Base-by-base conservation (phyloP, 2,329 filamentous ascomycete species). In the Rutstroemia sp. region DNA sequence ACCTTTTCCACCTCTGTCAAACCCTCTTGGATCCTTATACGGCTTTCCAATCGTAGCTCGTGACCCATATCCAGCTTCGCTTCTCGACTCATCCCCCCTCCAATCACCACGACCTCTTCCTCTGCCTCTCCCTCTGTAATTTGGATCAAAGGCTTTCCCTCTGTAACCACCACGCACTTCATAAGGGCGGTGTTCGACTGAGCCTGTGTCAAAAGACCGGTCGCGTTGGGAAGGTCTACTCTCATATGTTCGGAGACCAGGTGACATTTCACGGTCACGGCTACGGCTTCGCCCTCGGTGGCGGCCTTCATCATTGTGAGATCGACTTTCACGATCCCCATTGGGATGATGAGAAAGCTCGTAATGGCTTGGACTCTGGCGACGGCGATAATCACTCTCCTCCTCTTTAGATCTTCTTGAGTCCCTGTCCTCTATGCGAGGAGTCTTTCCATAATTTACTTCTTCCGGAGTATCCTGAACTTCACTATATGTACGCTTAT, bases 1-100 rank as follows among this genome's bases (percentile, higher is more conserved):
- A 63, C 68, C 68, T 68, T 62, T 67, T 23, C 65, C 62, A 39
- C 67, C 67, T 56, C 60, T 60, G 37, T 65, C 58, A 58, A 64
- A 67, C 14, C 62, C 64, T 46, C 53, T 61, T 4, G 52, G 19
- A 57, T 68, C 64, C 45, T 58, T 66, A 44, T 57, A 65, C 14
- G 65, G 63, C 49, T 61, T 67, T 44, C 61, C 55, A 52, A 57
- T 62, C 6, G 63, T 63, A 56, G 63, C 63, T 58, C 50, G 63
- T 8, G 58, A 54, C 19, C 64, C 63, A 56, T 61, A 65, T 5
- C 37, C 37, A 25, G 56, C 41, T 4, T 63, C 60, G 19, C 44
- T 49, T 42, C 58, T 60, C 23, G 57, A 37, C 18, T 66, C 63
- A 19, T 49, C 49, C 41, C 63, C 46, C 10, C 54, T 52, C 44